Evolutionary conservation across 2,329 filamentous ascomycete species (phyloP).

Genomic region (Venturia carpophila): DNA sequence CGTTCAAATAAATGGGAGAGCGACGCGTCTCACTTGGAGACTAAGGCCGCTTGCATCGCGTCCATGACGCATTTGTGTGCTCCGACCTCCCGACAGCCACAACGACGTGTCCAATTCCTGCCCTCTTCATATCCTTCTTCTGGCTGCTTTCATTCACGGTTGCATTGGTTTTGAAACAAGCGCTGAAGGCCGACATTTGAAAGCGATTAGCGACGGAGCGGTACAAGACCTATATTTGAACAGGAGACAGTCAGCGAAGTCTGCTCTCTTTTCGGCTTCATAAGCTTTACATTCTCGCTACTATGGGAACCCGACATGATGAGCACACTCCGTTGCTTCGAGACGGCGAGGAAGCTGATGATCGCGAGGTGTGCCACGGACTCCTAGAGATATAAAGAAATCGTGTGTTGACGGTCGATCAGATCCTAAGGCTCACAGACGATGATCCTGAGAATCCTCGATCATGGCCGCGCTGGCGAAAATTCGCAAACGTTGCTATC

Average conservation of each 20-base stretch:
- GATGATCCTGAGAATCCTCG: constrained; percentile 39
- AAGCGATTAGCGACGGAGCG: too few relatives aligned
- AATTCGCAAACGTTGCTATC: constrained; percentile 43
- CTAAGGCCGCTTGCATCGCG: constrained; percentile 12
- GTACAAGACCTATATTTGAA: too few relatives aligned
- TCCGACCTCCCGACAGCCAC: background rate
- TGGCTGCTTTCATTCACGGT: background rate
- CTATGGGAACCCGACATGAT: constrained; percentile 20
- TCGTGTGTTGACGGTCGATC: background rate
- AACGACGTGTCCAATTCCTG: background rate
- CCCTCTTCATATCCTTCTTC: background rate
- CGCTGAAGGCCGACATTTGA: too few relatives aligned
- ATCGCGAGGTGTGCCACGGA: constrained; percentile 27
- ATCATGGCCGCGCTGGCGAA: constrained; percentile 38
- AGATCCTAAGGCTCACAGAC: constrained; percentile 20
- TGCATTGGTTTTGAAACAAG: background rate
- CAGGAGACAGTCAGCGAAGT: too few relatives aligned
- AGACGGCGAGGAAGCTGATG: constrained; percentile 30
- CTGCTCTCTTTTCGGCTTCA: background rate
- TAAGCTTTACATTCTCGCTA: background rate
- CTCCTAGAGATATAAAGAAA: too few relatives aligned
- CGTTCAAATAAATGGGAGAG: background rate
- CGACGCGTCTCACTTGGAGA: background rate
- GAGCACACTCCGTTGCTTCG: constrained; percentile 36
- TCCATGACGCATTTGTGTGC: background rate